phyloP scores from a whole-genome alignment of 306 rosid genomes.

The Astragalus membranaceus region DNA sequence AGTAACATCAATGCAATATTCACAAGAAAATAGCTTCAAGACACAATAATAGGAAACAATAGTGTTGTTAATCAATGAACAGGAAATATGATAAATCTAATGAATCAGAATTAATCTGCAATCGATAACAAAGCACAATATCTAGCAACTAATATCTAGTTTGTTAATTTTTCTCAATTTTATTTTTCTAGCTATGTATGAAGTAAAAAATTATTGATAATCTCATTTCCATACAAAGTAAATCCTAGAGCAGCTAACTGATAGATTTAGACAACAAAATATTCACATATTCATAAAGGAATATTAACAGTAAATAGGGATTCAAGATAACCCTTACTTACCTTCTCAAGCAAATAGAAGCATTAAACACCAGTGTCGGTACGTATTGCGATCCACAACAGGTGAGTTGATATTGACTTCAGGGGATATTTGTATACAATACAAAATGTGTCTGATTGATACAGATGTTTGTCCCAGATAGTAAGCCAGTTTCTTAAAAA shows the following conservation, averaged over 20 bases:
- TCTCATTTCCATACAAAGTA: too few relatives aligned
- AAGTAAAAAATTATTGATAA: too few relatives aligned
- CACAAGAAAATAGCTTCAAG: slow-evolving; percentile 12
- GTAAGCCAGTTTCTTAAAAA: slow-evolving; percentile 31
- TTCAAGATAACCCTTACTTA: slow-evolving; percentile 11
- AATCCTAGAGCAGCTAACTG: neutral
- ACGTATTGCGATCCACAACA: slow-evolving; percentile 15
- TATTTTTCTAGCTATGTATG: too few relatives aligned
- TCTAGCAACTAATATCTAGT: too few relatives aligned
- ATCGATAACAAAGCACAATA: neutral
- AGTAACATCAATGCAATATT: neutral
- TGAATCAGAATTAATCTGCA: too few relatives aligned
- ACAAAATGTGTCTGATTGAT: slow-evolving; percentile 30
- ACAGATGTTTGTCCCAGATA: slow-evolving; percentile 26
- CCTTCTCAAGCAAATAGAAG: slow-evolving; percentile 39
- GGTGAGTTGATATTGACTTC: slow-evolving; percentile 19
- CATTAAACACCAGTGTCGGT: slow-evolving; percentile 17
- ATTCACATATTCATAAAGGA: slow-evolving; percentile 4
- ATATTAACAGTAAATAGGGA: slow-evolving; percentile 13
- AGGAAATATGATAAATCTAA: too few relatives aligned
- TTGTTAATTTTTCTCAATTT: too few relatives aligned
- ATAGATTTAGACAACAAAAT: neutral
- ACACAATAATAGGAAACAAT: too few relatives aligned
- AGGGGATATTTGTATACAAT: slow-evolving; percentile 14
- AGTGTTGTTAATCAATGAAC: too few relatives aligned